Percentiles rank a stretch among this genome's conserved stretches.
Evolutionary conservation across 129 eudicot genomes (phyloP).

Genomic region (Daucus carota): DNA sequence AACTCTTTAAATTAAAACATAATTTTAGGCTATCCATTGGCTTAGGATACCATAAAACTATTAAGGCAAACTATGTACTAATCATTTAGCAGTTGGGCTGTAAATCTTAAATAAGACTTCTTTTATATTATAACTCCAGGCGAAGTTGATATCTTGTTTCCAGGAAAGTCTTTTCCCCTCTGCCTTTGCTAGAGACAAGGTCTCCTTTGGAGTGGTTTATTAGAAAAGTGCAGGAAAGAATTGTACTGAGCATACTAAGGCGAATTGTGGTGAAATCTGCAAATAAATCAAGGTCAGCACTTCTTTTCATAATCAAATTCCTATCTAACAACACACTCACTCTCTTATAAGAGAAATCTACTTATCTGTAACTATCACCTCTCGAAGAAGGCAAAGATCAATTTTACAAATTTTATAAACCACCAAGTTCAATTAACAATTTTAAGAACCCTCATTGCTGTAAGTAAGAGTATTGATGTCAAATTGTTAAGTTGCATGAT

Average conservation of each 20-base stretch:
- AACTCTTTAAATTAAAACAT: neutral
- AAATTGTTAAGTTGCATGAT: neutral
- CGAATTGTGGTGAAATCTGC: conserved; percentile 55
- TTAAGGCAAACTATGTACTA: neutral
- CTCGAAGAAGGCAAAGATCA: neutral
- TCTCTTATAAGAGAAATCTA: neutral
- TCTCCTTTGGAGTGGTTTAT: conserved; percentile 67
- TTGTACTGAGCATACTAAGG: conserved; percentile 53
- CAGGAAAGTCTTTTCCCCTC: conserved; percentile 48
- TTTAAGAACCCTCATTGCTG: neutral
- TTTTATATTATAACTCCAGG: conserved; percentile 4
- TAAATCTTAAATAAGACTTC: neutral
- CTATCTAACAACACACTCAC: neutral
- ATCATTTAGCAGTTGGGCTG: neutral
- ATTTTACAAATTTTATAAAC: neutral
- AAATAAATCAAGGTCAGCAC: conserved; percentile 66
- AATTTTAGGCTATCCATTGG: neutral
- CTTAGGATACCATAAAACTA: too few relatives aligned
- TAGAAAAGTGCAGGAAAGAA: conserved; percentile 67
- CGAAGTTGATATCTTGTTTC: conserved; percentile 11
- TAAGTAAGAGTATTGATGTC: neutral
- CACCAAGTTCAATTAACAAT: neutral
- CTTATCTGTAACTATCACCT: neutral
- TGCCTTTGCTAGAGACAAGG: conserved; percentile 35
- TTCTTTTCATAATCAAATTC: neutral